These are phyloP conservation scores for Nicotiana knightiana DNA, from an alignment of 257 asterid genomes.

Conservation along the genomic window DNA sequence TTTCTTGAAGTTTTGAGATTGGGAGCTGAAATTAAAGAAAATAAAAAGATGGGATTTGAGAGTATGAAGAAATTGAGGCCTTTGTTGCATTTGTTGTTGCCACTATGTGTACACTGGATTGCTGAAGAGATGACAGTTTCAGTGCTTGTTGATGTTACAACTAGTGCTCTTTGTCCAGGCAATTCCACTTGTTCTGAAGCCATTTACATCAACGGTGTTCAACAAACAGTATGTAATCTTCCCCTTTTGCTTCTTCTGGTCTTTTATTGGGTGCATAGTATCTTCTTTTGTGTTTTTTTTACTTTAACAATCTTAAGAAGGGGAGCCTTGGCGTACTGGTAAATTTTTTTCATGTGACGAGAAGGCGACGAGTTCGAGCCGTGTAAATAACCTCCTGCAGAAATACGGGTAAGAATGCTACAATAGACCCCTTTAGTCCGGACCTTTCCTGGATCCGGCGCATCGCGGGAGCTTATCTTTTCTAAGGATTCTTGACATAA, in stretches of 20 bases:
- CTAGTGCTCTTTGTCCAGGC: conserved; percentile 76
- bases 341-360: too few relatives aligned
- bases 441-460: too few relatives aligned
- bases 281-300: background rate
- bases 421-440: too few relatives aligned
- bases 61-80: conserved; percentile 45
- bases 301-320: background rate
- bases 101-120: conserved; percentile 76
- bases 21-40: background rate
- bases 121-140: conserved; percentile 92
- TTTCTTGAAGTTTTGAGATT: conserved; percentile 5
- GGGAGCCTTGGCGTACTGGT: too few relatives aligned
- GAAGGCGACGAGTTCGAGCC: too few relatives aligned
- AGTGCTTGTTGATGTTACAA: conserved; percentile 83
- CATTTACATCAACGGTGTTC: conserved; percentile 78
- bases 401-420: too few relatives aligned
- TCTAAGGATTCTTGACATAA: too few relatives aligned
- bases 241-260: background rate
- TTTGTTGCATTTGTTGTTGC: conserved; percentile 55
- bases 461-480: too few relatives aligned
- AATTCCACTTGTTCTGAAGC: conserved; percentile 59
- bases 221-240: conserved; percentile 57
- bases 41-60: conserved; percentile 25
- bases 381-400: too few relatives aligned
- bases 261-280: background rate